Conservation (phyloP, 1,284 basidiomycete species). For the Papiliotrema fonsecae region DNA sequence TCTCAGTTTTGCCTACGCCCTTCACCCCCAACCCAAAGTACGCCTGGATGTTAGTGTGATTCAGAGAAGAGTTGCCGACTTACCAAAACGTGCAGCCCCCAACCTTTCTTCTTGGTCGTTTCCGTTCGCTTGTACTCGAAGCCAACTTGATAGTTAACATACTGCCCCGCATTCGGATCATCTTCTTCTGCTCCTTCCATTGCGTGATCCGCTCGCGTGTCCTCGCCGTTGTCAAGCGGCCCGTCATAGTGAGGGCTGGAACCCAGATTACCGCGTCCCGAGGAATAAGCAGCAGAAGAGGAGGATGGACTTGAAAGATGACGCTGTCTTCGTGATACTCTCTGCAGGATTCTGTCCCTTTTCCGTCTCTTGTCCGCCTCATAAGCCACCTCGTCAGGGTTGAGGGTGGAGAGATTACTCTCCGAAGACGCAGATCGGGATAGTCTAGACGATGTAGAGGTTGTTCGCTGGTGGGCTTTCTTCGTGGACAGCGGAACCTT, state of each 20-base stretch:
- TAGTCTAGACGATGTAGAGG: background rate
- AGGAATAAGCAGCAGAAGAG: conserved; percentile 10
- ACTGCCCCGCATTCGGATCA: conserved; percentile 37
- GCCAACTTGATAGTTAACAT: conserved; percentile 46
- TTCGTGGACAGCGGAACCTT: background rate
- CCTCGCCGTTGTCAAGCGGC: conserved; percentile 6
- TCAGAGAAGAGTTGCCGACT: conserved; percentile 1
- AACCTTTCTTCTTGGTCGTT: conserved; percentile 30
- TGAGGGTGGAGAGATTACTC: background rate
- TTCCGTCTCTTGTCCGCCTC: conserved; percentile 14
- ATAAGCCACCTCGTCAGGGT: conserved; percentile 7
- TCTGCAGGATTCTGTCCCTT: conserved; percentile 24
- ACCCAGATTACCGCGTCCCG: background rate
- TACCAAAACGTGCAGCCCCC: conserved; percentile 41
- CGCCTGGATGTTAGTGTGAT: conserved; percentile 11
- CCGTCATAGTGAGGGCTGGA: background rate
- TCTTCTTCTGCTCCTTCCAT: conserved; percentile 19
- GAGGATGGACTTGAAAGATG: conserved; percentile 2
- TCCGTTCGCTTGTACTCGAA: conserved; percentile 37
- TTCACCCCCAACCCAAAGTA: conserved; percentile 46
- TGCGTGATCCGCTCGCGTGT: too few species aligned
- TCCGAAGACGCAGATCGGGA: background rate
- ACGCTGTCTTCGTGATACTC: background rate
- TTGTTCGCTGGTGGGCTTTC: background rate
- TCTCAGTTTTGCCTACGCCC: conserved; percentile 40